These are phyloP conservation scores for Atkinsonella texensis DNA, from an alignment of 2,329 filamentous ascomycete species.

Conservation along the genomic window DNA sequence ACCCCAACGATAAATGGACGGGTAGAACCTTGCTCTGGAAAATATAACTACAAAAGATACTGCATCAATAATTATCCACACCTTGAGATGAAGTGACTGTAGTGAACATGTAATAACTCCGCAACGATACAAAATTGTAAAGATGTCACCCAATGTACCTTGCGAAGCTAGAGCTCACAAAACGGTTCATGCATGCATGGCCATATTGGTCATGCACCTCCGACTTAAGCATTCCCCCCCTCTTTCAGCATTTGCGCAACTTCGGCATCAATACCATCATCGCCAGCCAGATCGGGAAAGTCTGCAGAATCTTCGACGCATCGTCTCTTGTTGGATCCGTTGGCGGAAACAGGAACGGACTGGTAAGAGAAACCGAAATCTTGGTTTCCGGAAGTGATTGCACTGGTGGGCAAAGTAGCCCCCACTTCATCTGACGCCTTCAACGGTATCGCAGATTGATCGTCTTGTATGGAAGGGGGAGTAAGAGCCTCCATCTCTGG, in stretches of 20 bases:
- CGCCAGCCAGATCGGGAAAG: slow-evolving; percentile 40
- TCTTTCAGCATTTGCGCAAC: slow-evolving; percentile 43
- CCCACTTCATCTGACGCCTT: slow-evolving; percentile 9
- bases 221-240: slow-evolving; percentile 12
- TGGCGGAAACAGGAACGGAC: slow-evolving; percentile 35
- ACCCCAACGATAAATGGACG: too few species aligned
- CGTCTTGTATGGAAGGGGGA: slow-evolving; percentile 52
- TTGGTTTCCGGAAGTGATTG: slow-evolving; percentile 28
- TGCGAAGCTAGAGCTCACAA: too few species aligned
- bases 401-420: slow-evolving; percentile 10
- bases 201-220: background rate
- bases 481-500: slow-evolving; percentile 81
- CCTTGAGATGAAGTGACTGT: too few species aligned
- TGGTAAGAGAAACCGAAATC: slow-evolving; percentile 33
- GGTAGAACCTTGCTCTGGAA: too few species aligned
- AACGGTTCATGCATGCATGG: background rate
- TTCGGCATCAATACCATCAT: slow-evolving; percentile 44
- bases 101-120: too few species aligned
- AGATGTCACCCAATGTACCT: background rate
- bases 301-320: slow-evolving; percentile 39
- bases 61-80: too few species aligned
- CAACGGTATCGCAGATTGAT: slow-evolving; percentile 4
- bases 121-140: background rate
- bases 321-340: slow-evolving; percentile 44
- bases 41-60: too few species aligned